Conservation (phyloP, 2,329 filamentous ascomycete genomes). For the Fusarium xyrophilum region DNA sequence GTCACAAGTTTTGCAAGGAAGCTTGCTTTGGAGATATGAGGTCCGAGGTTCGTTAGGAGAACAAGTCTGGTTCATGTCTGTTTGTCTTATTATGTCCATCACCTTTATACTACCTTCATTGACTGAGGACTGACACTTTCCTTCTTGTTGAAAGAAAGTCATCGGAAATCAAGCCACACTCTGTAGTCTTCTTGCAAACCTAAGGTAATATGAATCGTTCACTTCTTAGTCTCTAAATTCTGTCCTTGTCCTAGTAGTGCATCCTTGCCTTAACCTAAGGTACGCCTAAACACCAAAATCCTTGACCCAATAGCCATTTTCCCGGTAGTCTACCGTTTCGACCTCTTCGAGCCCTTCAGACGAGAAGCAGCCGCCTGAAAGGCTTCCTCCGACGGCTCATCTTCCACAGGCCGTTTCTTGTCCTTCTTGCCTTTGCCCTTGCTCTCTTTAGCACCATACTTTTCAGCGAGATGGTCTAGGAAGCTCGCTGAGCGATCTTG, state of each 20-base stretch:
- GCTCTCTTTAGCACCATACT: slow-evolving; percentile 64
- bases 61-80: background rate
- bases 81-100: background rate
- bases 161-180: background rate
- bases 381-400: slow-evolving; percentile 67
- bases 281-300: slow-evolving; percentile 11
- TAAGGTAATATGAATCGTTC: background rate
- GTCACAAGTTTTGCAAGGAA: background rate
- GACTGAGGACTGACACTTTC: background rate
- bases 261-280: background rate
- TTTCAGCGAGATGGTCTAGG: slow-evolving; percentile 76
- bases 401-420: slow-evolving; percentile 64
- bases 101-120: background rate
- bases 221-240: background rate
- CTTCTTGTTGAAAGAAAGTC: no score
- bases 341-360: slow-evolving; percentile 46
- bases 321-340: slow-evolving; percentile 23
- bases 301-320: background rate
- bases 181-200: background rate
- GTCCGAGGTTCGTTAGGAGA: background rate
- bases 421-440: slow-evolving; percentile 58
- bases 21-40: background rate
- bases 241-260: background rate
- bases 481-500: slow-evolving; percentile 66
- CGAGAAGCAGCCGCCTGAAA: slow-evolving; percentile 64